A percentile compares a stretch with the other conserved stretches of the same genome.
These are phyloP conservation scores for Cyanophora paradoxa DNA, from an alignment of 78 protist genomes.

Conservation along the genomic window DNA sequence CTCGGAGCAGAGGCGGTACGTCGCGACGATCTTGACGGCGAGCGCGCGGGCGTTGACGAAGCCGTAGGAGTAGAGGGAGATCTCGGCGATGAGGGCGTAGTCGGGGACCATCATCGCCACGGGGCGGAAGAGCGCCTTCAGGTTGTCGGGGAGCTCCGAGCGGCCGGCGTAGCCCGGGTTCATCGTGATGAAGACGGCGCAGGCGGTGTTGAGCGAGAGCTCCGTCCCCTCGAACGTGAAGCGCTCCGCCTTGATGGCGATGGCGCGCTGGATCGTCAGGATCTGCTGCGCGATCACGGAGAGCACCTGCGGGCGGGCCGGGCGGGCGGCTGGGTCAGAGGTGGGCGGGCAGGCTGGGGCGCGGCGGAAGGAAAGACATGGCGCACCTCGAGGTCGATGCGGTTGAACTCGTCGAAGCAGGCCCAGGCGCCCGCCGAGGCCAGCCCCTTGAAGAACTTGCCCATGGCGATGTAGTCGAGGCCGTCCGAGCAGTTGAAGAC, in stretches of 20 bases:
- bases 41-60: constrained; percentile 50
- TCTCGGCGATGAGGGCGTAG: constrained; percentile 78
- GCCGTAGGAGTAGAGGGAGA: constrained; percentile 70
- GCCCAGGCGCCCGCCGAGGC: constrained; percentile 61
- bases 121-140: constrained; percentile 78
- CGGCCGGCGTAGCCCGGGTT: constrained; percentile 86
- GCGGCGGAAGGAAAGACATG: no score
- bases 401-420: constrained; percentile 75
- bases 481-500: constrained; percentile 57
- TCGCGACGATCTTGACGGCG: constrained; percentile 67
- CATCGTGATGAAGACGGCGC: constrained; percentile 53
- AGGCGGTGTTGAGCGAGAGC: constrained; percentile 28
- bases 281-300: constrained; percentile 71
- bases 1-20: constrained; percentile 73
- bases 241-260: neutral
- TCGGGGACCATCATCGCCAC: constrained; percentile 90
- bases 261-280: constrained; percentile 54
- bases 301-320: constrained; percentile 72
- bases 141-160: constrained; percentile 56
- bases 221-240: constrained; percentile 44
- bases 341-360: no score
- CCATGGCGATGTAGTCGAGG: constrained; percentile 52
- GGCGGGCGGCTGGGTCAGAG: constrained; percentile 66
- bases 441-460: constrained; percentile 68
- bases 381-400: constrained; percentile 69